Percentiles rank a stretch among this genome's conserved stretches.
Evolutionary conservation across 139 green algal species (phyloP).

Genomic region (Tetradesmus lagerheimii): DNA sequence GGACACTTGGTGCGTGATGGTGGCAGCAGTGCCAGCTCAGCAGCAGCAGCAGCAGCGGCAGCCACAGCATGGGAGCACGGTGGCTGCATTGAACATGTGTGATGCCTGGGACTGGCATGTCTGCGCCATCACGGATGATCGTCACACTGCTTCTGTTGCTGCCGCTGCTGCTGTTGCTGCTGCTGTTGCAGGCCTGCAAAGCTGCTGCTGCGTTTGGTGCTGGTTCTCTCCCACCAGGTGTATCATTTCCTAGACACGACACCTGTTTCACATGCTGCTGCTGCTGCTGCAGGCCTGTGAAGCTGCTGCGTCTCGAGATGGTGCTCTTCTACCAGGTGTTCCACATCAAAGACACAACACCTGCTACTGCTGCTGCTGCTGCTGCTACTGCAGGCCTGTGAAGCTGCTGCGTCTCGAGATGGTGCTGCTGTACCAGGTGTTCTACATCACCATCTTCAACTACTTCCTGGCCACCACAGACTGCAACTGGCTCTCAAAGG

Average conservation of each 20-base stretch:
- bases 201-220: no score
- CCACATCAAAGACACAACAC: no score
- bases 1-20: no score
- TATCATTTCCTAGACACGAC: no score
- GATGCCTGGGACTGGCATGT: neutral
- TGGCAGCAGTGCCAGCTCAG: no score
- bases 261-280: slow-evolving; percentile 50
- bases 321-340: no score
- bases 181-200: no score
- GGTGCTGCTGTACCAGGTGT: slow-evolving; percentile 56
- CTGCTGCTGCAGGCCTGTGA: no score
- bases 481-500: slow-evolving; percentile 53
- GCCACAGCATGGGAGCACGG: neutral
- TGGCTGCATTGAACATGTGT: neutral
- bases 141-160: no score
- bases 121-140: no score
- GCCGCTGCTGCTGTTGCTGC: neutral
- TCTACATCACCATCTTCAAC: slow-evolving; percentile 59
- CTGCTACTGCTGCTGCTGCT: slow-evolving; percentile 49
- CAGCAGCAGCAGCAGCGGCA: neutral
- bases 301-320: no score
- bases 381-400: slow-evolving; percentile 55
- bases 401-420: slow-evolving; percentile 61
- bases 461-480: slow-evolving; percentile 53
- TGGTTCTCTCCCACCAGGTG: no score